Percentiles rank a stretch among this genome's conserved stretches.
phyloP scores from a whole-genome alignment of 352 stramenopile genomes.

The Phytophthora crassamura region DNA sequence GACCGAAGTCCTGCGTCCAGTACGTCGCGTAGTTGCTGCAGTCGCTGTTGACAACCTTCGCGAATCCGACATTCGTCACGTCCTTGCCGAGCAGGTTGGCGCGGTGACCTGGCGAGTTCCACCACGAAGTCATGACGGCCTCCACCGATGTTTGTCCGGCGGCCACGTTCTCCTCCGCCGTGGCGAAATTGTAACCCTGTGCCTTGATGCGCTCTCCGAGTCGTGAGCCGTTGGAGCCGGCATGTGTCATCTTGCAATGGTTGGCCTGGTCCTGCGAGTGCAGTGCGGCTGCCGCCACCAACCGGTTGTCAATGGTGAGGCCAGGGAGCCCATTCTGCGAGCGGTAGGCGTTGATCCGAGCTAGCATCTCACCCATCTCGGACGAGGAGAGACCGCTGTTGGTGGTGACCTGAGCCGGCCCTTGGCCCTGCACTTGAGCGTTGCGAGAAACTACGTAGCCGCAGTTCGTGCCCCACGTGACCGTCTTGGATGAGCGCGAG shows the following conservation, averaged over 20 bases:
- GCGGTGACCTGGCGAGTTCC: slow-evolving; percentile 54
- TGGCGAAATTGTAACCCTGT: slow-evolving; percentile 45
- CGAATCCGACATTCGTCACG: slow-evolving; percentile 44
- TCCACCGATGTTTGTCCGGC: slow-evolving; percentile 48
- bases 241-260: slow-evolving; percentile 54
- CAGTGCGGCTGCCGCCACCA: slow-evolving; percentile 37
- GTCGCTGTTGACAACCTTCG: slow-evolving; percentile 32
- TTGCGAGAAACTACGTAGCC: slow-evolving; percentile 34
- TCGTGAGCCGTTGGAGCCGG: slow-evolving; percentile 44
- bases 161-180: slow-evolving; percentile 56
- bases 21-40: slow-evolving; percentile 38
- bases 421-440: background rate
- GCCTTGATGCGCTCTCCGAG: slow-evolving; percentile 38
- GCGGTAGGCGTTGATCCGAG: slow-evolving; percentile 58
- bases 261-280: slow-evolving; percentile 57
- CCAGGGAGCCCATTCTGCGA: slow-evolving; percentile 38
- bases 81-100: slow-evolving; percentile 52
- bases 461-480: slow-evolving; percentile 26
- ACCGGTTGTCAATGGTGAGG: slow-evolving; percentile 51
- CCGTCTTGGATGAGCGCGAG: slow-evolving; percentile 7
- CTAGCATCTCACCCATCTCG: slow-evolving; percentile 53
- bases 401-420: background rate
- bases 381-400: slow-evolving; percentile 39
- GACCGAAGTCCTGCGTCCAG: slow-evolving; percentile 50
- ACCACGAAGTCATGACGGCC: slow-evolving; percentile 57